These are phyloP conservation scores for Talaromyces sp. DNA, from an alignment of 2,329 filamentous ascomycete species.

Conservation along the genomic window DNA sequence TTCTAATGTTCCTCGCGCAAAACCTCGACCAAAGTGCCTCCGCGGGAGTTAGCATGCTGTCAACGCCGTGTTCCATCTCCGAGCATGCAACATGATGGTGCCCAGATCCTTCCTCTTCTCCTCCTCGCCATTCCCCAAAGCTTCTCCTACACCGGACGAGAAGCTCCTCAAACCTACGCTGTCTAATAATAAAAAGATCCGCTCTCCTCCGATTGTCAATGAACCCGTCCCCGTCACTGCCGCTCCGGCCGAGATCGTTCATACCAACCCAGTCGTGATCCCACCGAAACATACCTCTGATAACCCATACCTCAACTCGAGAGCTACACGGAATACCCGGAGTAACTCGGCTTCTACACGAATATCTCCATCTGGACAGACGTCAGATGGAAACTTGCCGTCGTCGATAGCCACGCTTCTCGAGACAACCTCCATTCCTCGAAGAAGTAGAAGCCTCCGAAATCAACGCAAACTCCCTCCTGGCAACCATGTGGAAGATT, in stretches of 20 bases:
- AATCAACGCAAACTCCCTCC: conserved; percentile 35
- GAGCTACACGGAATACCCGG: conserved; percentile 17
- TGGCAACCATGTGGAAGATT: conserved; percentile 42
- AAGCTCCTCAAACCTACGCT: conserved; percentile 8
- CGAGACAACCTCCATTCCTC: conserved; percentile 54
- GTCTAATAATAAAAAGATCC: conserved; percentile 8
- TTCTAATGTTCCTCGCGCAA: conserved; percentile 36
- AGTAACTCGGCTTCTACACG: conserved; percentile 14
- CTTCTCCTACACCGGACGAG: conserved; percentile 14
- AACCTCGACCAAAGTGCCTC: conserved; percentile 37
- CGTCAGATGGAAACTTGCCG: conserved; percentile 41
- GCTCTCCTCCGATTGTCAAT: conserved; percentile 13
- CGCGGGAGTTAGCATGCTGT: conserved; percentile 23
- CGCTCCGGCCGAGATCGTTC: conserved; percentile 12
- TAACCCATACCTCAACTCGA: conserved; percentile 5
- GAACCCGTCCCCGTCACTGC: conserved; percentile 14
- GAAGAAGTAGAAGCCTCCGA: conserved; percentile 33
- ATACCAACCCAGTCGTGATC: conserved; percentile 31
- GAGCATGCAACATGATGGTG: conserved; percentile 34
- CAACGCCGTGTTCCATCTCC: conserved; percentile 7
- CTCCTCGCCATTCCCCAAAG: conserved; percentile 24
- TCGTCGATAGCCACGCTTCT: conserved; percentile 55
- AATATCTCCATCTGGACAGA: conserved; percentile 22
- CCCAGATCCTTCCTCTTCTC: conserved; percentile 35
- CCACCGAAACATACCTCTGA: conserved; percentile 27